A percentile compares a stretch with the other conserved stretches of the same genome.
phyloP scores from a whole-genome alignment of 306 rosid genomes.

The Gillenia trifoliata region DNA sequence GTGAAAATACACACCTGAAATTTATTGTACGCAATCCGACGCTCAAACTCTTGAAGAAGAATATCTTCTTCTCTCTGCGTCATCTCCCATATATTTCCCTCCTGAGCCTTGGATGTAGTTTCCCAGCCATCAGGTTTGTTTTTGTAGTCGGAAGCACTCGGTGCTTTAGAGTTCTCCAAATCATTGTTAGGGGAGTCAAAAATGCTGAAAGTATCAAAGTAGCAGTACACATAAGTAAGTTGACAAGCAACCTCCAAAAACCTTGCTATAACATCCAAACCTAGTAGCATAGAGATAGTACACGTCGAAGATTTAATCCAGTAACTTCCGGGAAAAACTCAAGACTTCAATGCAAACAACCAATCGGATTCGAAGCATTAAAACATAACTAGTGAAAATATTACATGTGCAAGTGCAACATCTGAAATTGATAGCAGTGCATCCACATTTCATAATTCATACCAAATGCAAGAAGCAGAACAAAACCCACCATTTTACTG shows the following conservation, averaged over 20 bases:
- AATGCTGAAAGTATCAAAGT: slow-evolving; percentile 49
- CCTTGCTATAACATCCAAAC: neutral
- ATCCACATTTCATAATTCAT: neutral
- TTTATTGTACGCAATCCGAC: slow-evolving; percentile 84
- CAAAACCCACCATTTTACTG: too few species aligned
- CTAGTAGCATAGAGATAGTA: neutral
- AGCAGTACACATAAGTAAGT: slow-evolving; percentile 8
- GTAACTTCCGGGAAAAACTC: neutral
- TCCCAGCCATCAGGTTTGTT: slow-evolving; percentile 97
- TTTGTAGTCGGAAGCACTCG: slow-evolving; percentile 57
- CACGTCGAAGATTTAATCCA: neutral
- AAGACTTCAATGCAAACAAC: neutral
- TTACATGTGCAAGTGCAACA: neutral
- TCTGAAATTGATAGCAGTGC: neutral
- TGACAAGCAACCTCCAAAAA: slow-evolving; percentile 6
- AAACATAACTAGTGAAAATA: neutral
- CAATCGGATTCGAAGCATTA: neutral
- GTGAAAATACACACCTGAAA: slow-evolving; percentile 59
- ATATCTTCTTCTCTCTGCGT: slow-evolving; percentile 94
- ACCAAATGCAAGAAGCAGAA: neutral
- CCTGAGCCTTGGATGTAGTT: slow-evolving; percentile 61
- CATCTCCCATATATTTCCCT: slow-evolving; percentile 93
- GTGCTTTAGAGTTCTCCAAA: slow-evolving; percentile 43
- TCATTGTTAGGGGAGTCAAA: slow-evolving; percentile 60
- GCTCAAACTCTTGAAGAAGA: slow-evolving; percentile 91